Conservation (phyloP, 805 yeast species). For the Ogataea thermomethanolica region DNA sequence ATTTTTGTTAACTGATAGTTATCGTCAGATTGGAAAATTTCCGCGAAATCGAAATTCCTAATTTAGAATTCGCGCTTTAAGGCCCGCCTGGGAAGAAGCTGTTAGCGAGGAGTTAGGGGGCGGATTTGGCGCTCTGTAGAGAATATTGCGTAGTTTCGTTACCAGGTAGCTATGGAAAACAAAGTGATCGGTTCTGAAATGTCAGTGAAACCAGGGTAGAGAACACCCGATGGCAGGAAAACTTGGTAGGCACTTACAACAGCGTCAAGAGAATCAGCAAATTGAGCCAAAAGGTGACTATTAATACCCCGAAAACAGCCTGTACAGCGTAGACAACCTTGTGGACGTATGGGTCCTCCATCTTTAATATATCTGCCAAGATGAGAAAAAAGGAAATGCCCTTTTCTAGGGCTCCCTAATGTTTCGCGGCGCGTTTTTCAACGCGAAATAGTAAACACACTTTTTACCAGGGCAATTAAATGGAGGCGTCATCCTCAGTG, state of each 20-base stretch:
- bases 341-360: slow-evolving; percentile 6
- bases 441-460: slow-evolving; percentile 10
- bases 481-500: slow-evolving; percentile 3
- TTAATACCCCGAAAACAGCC: slow-evolving; percentile 11
- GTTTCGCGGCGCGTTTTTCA: slow-evolving; percentile 10
- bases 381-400: neutral
- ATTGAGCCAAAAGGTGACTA: slow-evolving; percentile 14
- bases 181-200: slow-evolving; percentile 13
- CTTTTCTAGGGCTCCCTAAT: neutral
- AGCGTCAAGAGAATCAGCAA: slow-evolving; percentile 12
- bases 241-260: slow-evolving; percentile 12
- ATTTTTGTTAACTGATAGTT: no score
- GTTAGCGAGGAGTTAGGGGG: slow-evolving; percentile 13
- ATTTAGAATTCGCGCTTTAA: slow-evolving; percentile 12
- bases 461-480: neutral
- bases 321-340: slow-evolving; percentile 6
- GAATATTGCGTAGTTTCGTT: slow-evolving; percentile 1
- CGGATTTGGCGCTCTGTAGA: slow-evolving; percentile 5
- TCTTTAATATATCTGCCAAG: neutral
- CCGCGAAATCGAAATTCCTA: slow-evolving; percentile 5
- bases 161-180: slow-evolving; percentile 11
- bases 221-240: no score
- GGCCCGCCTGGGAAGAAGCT: slow-evolving; percentile 7
- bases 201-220: neutral
- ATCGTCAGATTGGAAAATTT: no score